Percentiles rank a stretch among this genome's conserved stretches.
Evolutionary conservation across 495 filamentous ascomycete genomes (phyloP).

Genomic region (Podospora australis): DNA sequence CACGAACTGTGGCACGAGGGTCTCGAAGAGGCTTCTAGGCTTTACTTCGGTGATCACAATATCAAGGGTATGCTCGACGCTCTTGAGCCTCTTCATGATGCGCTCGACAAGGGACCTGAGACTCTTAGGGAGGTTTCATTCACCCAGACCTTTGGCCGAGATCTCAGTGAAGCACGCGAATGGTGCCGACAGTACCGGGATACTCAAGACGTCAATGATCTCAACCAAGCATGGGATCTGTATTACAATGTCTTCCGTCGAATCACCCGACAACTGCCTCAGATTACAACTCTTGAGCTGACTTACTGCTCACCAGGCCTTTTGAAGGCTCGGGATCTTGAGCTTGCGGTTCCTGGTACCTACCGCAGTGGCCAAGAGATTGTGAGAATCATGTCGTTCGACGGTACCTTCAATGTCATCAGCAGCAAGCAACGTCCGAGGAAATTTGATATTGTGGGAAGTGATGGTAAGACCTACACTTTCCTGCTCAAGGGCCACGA

Average conservation of each 20-base stretch:
- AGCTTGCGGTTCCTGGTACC: slow-evolving; percentile 88
- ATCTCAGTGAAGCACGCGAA: slow-evolving; percentile 87
- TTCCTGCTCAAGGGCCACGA: slow-evolving; percentile 94
- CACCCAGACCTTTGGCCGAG: slow-evolving; percentile 92
- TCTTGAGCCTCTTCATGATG: slow-evolving; percentile 82
- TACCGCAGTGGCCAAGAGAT: slow-evolving; percentile 84
- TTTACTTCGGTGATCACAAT: slow-evolving; percentile 91
- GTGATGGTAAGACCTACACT: slow-evolving; percentile 77
- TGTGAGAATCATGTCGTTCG: slow-evolving; percentile 81
- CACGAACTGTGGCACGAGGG: slow-evolving; percentile 99
- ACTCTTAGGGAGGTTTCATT: slow-evolving; percentile 95
- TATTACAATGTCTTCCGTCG: slow-evolving; percentile 97
- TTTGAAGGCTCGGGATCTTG: slow-evolving; percentile 71
- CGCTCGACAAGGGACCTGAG: slow-evolving; percentile 82
- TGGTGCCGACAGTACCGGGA: slow-evolving; percentile 89
- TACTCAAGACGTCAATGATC: slow-evolving; percentile 81
- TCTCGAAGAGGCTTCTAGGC: slow-evolving; percentile 90
- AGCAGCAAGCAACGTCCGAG: slow-evolving; percentile 93
- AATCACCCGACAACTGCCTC: slow-evolving; percentile 87
- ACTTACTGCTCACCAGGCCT: slow-evolving; percentile 94
- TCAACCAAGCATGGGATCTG: slow-evolving; percentile 97
- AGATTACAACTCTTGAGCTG: slow-evolving; percentile 85
- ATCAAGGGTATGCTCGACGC: slow-evolving; percentile 95
- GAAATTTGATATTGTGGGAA: slow-evolving; percentile 80
- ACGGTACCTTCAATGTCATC: slow-evolving; percentile 82